These are phyloP conservation scores for Sextonia rubra DNA, from an alignment of 164 flowering plant species.

Conservation along the genomic window DNA sequence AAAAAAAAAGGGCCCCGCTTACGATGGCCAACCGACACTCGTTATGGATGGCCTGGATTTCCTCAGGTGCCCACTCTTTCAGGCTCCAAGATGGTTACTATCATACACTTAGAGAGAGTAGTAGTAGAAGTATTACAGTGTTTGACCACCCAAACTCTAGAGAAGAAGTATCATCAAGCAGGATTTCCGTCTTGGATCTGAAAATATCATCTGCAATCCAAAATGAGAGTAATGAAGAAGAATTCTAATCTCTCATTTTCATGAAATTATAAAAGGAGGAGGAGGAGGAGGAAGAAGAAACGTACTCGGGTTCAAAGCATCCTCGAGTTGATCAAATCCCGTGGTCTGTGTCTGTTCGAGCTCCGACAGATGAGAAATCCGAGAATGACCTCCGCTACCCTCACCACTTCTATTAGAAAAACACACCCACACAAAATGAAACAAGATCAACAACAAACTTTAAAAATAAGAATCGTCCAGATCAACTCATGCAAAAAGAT, in stretches of 20 bases:
- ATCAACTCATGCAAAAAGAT: no score
- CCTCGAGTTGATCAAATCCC: background rate
- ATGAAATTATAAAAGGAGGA: background rate
- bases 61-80: no score
- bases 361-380: conserved; percentile 1
- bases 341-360: background rate
- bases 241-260: background rate
- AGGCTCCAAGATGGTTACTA: no score
- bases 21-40: no score
- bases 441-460: no score
- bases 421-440: no score
- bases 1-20: no score
- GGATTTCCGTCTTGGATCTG: background rate
- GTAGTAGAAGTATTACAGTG: background rate
- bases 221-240: background rate
- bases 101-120: background rate
- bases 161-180: conserved; percentile 6
- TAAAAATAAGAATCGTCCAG: no score
- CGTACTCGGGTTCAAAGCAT: background rate
- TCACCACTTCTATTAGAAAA: background rate
- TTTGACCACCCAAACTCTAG: conserved; percentile 6
- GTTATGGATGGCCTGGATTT: no score
- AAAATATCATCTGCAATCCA: conserved; percentile 3
- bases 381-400: background rate
- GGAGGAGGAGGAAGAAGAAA: background rate